A percentile compares a stretch with the other conserved stretches of the same genome.
phyloP scores from a whole-genome alignment of 768 basidiomycete species.

The Boletus rufocinnamomeus region DNA sequence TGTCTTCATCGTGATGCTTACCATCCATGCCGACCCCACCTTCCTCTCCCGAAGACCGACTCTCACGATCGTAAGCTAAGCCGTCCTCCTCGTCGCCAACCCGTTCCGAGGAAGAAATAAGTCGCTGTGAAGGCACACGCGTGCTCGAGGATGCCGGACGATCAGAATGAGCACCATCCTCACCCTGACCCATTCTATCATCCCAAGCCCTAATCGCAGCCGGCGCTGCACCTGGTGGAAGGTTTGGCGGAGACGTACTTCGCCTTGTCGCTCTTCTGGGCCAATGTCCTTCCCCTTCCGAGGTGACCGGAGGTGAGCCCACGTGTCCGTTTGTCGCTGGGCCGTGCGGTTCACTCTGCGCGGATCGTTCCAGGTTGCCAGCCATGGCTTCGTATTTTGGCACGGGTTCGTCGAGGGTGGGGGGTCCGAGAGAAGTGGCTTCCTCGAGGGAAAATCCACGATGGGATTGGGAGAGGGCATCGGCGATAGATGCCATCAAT shows the following conservation, averaged over 20 bases:
- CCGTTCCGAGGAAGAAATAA: slow-evolving; percentile 36
- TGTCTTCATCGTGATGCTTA: slow-evolving; percentile 19
- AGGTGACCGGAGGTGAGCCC: slow-evolving; percentile 5
- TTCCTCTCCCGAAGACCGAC: slow-evolving; percentile 8
- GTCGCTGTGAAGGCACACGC: slow-evolving; percentile 36
- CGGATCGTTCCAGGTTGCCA: background rate
- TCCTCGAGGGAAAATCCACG: slow-evolving; percentile 30
- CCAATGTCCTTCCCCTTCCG: slow-evolving; percentile 17
- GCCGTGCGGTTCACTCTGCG: slow-evolving; percentile 22
- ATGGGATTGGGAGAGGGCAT: slow-evolving; percentile 36
- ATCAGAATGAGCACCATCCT: slow-evolving; percentile 34
- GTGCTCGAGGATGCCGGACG: slow-evolving; percentile 34
- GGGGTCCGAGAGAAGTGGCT: slow-evolving; percentile 21
- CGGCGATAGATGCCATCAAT: slow-evolving; percentile 41
- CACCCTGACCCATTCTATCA: slow-evolving; percentile 37
- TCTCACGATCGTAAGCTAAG: slow-evolving; percentile 30
- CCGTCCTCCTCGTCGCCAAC: slow-evolving; percentile 33
- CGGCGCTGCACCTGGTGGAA: slow-evolving; percentile 47
- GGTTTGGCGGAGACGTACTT: slow-evolving; percentile 40
- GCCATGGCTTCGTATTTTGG: slow-evolving; percentile 40
- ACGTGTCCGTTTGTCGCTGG: slow-evolving; percentile 20
- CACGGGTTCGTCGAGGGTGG: slow-evolving; percentile 35
- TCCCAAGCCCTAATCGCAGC: slow-evolving; percentile 39
- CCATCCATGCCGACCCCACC: slow-evolving; percentile 1
- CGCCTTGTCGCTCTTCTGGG: slow-evolving; percentile 30